Evolutionary conservation across 2,329 filamentous ascomycete genomes (phyloP), one percentile per base, ranked within the genome.

Genomic region (Colletotrichum salicis): DNA sequence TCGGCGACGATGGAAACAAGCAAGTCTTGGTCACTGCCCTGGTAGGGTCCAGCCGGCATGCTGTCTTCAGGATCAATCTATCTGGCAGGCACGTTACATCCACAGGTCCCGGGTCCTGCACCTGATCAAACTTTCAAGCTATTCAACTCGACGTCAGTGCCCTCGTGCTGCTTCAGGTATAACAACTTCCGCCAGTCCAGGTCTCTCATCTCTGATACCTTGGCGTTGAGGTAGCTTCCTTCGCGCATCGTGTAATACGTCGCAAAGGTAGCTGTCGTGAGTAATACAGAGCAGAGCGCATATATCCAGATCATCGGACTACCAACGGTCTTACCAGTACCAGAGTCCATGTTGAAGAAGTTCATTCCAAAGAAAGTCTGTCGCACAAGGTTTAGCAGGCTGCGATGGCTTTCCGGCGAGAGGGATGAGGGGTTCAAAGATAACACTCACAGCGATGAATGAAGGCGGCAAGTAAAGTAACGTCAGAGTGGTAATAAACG

Each of bases 391-490:
- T 41, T 41, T 15, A 41, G 35, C 35, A 41, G 15, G 35, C 35
- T 15, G 15, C 35, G 1, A 37, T 37, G 4, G 11, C 5, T 13
- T 12, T 37, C 35, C 35, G 4, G 5, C 5, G 13, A 15, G 35
- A 37, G 35, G 51, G 51, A 4, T 22, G 51, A 8, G 51, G 51
- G 51, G n/a, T n/a, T n/a, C 22, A 5, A 13, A 6, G 51, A 22
- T 22, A 27, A 12, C 22, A 31, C 79, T 76, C 75, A 82, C 81
- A 7, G 79, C 80, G 3, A 81, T 77, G 65, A 82, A 83, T 3
- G 81, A 82, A 6, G 80, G 76, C 1, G 82, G 82, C 19, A 79
- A 72, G 52, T 79, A 80, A 0, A 80, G 71, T 41, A 80, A 66
- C 4, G 77, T 78, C 60, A 80, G 55, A 0, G 75, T 79, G 8